Evolutionary conservation across 106 monocot genomes (phyloP).

Genomic region (Allium sativum): DNA sequence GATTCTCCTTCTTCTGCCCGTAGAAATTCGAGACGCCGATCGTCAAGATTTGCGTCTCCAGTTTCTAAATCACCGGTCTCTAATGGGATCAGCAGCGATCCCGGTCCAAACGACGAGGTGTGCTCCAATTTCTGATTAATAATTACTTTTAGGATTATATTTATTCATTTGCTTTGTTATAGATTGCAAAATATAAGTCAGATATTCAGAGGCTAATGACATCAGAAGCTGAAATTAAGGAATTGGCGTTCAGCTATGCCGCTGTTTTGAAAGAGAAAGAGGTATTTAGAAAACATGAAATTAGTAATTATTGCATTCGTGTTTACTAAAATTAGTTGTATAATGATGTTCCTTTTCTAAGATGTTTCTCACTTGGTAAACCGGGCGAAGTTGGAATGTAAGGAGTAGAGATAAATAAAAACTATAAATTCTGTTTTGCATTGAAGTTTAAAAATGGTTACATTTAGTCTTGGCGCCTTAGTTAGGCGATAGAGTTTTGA

Average conservation of each 20-base stretch:
- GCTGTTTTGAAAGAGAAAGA: conserved; percentile 93
- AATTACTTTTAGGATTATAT: neutral
- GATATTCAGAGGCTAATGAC: conserved; percentile 70
- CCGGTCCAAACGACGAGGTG: conserved; percentile 40
- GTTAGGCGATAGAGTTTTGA: too few relatives aligned
- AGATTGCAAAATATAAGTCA: conserved; percentile 59
- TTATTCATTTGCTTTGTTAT: conserved; percentile 3
- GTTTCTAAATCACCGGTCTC: conserved; percentile 15
- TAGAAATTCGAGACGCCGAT: conserved; percentile 17
- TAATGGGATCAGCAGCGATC: conserved; percentile 39
- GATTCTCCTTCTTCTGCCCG: conserved; percentile 19
- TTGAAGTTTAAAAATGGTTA: too few relatives aligned
- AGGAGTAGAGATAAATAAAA: too few relatives aligned
- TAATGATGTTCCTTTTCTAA: too few relatives aligned
- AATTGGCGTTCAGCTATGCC: conserved; percentile 77
- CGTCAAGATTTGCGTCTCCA: conserved; percentile 16
- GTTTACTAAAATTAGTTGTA: too few relatives aligned
- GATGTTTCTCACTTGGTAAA: too few relatives aligned
- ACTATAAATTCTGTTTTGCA: too few relatives aligned
- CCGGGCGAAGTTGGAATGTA: too few relatives aligned
- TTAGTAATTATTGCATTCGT: too few relatives aligned
- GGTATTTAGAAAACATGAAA: conserved; percentile 20
- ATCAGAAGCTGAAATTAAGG: conserved; percentile 87
- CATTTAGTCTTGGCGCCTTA: too few relatives aligned
- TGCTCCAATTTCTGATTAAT: neutral